Conservation (phyloP, 352 stramenopile genomes). For the Phytophthora chlamydospora region DNA sequence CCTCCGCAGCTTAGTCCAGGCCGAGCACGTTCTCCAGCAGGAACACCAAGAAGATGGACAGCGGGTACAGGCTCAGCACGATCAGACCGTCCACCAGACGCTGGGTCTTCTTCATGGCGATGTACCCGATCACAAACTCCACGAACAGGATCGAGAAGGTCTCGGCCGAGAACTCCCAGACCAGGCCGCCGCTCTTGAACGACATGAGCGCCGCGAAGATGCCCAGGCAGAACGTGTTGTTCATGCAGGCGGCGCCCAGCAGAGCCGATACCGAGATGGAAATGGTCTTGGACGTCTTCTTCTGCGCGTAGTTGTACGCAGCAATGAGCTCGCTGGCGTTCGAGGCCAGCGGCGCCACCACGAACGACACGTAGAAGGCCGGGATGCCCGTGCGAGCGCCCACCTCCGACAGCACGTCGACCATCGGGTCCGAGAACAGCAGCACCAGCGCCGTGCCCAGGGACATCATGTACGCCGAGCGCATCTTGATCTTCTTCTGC, state of each 20-base stretch:
- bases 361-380: slow-evolving; percentile 98
- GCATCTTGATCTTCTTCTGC: slow-evolving; percentile 95
- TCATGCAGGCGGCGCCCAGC: slow-evolving; percentile 97
- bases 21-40: slow-evolving; percentile 92
- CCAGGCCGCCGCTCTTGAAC: slow-evolving; percentile 90
- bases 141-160: slow-evolving; percentile 97
- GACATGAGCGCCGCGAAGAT: slow-evolving; percentile 98
- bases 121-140: slow-evolving; percentile 88
- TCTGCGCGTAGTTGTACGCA: slow-evolving; percentile 97
- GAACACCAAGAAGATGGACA: slow-evolving; percentile 93
- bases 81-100: slow-evolving; percentile 83
- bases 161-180: slow-evolving; percentile 98
- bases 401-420: slow-evolving; percentile 96
- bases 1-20: slow-evolving; percentile 78
- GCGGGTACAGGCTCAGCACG: slow-evolving; percentile 92
- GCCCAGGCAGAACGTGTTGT: slow-evolving; percentile 99
- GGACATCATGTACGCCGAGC: slow-evolving; percentile 93
- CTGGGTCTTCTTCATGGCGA: slow-evolving; percentile 89
- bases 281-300: slow-evolving; percentile 98
- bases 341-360: slow-evolving; percentile 96
- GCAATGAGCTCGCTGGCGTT: slow-evolving; percentile 98
- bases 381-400: slow-evolving; percentile 90
- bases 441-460: slow-evolving; percentile 95
- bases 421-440: slow-evolving; percentile 98
- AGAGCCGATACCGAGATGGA: slow-evolving; percentile 95